These are phyloP conservation scores for Sicyos baderoa DNA, from an alignment of 306 rosid species.

Conservation along the genomic window DNA sequence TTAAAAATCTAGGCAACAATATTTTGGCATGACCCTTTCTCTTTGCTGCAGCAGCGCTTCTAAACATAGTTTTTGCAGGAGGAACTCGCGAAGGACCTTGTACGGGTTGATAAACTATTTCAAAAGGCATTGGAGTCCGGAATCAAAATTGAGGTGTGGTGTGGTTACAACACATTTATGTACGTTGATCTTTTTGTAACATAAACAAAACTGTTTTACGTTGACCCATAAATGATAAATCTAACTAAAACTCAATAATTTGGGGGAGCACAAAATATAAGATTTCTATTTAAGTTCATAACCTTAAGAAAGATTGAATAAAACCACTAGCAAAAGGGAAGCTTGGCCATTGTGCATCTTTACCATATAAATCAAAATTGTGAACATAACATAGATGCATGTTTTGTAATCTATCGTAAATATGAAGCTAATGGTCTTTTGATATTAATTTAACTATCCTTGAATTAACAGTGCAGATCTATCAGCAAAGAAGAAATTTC, in stretches of 20 bases:
- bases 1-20: not conserved
- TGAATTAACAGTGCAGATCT: slow-evolving; percentile 74
- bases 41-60: slow-evolving; percentile 13
- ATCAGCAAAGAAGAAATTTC: slow-evolving; percentile 61
- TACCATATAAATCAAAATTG: not conserved
- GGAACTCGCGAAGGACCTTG: slow-evolving; percentile 70
- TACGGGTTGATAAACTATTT: slow-evolving; percentile 71
- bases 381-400: not conserved
- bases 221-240: slow-evolving; percentile 3
- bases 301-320: not conserved
- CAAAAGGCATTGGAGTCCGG: slow-evolving; percentile 65
- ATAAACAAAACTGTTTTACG: not conserved
- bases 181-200: slow-evolving; percentile 10
- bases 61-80: slow-evolving; percentile 46
- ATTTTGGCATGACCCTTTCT: slow-evolving; percentile 12
- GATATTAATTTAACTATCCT: slow-evolving; percentile 26
- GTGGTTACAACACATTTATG: slow-evolving; percentile 20
- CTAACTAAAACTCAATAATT: not conserved
- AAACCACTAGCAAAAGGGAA: not conserved
- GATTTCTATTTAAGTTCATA: not conserved
- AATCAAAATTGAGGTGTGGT: slow-evolving; percentile 81
- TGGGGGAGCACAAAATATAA: not conserved
- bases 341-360: not conserved
- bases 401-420: not conserved
- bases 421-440: slow-evolving; percentile 18